These are phyloP conservation scores for Pisolithus orientalis DNA, from an alignment of 768 basidiomycete genomes.

Conservation along the genomic window DNA sequence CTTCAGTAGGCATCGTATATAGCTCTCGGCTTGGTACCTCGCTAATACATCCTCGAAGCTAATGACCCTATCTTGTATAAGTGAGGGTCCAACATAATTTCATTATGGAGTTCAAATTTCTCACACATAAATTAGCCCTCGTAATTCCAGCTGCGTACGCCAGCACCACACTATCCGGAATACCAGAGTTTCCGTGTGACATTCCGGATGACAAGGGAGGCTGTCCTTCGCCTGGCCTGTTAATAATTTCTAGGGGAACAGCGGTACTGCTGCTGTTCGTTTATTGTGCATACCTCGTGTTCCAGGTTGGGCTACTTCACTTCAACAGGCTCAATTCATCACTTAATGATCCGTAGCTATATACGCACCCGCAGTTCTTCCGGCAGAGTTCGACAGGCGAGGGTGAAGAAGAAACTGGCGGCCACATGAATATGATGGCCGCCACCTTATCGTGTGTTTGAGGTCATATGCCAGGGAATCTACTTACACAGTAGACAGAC, in stretches of 20 bases:
- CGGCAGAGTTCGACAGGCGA: conserved; percentile 16
- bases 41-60: conserved; percentile 48
- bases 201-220: conserved; percentile 8
- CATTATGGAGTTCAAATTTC: conserved; percentile 1
- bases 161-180: conserved; percentile 30
- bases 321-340: conserved; percentile 2
- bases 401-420: conserved; percentile 30
- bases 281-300: conserved; percentile 69
- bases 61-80: conserved; percentile 84
- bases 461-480: too few species aligned
- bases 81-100: conserved; percentile 34
- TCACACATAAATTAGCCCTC: conserved; percentile 43
- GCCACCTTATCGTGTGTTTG: conserved; percentile 48
- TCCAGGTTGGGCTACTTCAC: conserved; percentile 47
- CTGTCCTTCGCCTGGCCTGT: conserved; percentile 40
- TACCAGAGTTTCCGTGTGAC: not conserved
- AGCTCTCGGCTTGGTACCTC: conserved; percentile 28
- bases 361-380: conserved; percentile 66
- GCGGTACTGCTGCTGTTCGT: conserved; percentile 67
- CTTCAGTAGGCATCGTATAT: conserved; percentile 27
- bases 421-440: conserved; percentile 63
- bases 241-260: conserved; percentile 76
- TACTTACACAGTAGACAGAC: conserved; percentile 28
- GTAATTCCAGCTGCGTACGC: conserved; percentile 89
- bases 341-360: conserved; percentile 41